A percentile compares a stretch with the other conserved stretches of the same genome.
Evolutionary conservation across 768 basidiomycete genomes (phyloP).

Genomic region (Nidularia sp.): DNA sequence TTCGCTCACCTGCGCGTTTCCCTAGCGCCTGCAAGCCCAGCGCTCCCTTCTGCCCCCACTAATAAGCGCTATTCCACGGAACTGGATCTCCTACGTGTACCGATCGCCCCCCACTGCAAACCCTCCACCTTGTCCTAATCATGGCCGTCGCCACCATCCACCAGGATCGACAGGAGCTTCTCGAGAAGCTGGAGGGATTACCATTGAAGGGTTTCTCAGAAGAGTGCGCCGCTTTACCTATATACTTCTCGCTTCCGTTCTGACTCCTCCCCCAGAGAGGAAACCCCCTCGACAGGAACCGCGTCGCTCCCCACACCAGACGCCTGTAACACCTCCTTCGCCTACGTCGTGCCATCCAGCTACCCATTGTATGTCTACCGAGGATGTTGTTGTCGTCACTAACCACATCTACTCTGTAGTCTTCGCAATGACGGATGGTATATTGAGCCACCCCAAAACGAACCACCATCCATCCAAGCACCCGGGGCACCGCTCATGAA

Average conservation of each 20-base stretch:
- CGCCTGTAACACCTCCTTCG: constrained; percentile 8
- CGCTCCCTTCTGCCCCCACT: neutral
- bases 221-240: constrained; percentile 3
- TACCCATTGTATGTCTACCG: constrained; percentile 8
- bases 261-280: constrained; percentile 15
- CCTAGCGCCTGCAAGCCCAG: neutral
- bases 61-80: neutral
- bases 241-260: neutral
- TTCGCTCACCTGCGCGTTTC: no score
- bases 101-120: neutral
- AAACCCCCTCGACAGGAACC: constrained; percentile 25
- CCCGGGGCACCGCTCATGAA: constrained; percentile 48
- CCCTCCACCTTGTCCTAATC: neutral
- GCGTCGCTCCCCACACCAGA: constrained; percentile 28
- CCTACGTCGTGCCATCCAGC: constrained; percentile 1
- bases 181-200: constrained; percentile 6
- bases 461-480: constrained; percentile 18
- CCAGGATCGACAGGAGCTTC: neutral
- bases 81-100: constrained; percentile 1
- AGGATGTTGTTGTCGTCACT: constrained; percentile 3
- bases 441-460: constrained; percentile 5
- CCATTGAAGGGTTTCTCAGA: constrained; percentile 7
- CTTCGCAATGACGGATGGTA: constrained; percentile 13
- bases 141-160: neutral
- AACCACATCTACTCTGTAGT: constrained; percentile 6